Percentiles rank a stretch among this genome's conserved stretches.
These are phyloP conservation scores for Rhizophagus sp. DNA, from an alignment of 192 early-diverging fungal genomes.

Conservation along the genomic window DNA sequence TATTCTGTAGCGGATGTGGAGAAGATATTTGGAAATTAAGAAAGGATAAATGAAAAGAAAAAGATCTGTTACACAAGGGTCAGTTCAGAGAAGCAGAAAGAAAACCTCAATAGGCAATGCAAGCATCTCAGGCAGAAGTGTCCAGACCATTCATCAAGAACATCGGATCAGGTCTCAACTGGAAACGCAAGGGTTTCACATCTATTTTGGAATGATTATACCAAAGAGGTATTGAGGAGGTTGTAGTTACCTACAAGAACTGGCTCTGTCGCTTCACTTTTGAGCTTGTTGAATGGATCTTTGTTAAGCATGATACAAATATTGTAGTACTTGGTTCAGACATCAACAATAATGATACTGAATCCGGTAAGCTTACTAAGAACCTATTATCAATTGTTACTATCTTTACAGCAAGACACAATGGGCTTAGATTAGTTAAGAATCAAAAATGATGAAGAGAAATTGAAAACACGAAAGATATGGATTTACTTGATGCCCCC, in stretches of 20 bases:
- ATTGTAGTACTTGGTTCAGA: no score
- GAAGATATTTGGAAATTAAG: no score
- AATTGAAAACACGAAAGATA: neutral
- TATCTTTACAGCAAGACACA: conserved; percentile 4
- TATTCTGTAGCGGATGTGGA: no score
- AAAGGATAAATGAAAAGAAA: no score
- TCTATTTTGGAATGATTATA: neutral
- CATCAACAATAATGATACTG: no score
- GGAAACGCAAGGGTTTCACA: neutral
- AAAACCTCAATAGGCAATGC: no score
- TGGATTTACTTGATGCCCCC: no score
- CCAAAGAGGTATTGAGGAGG: neutral
- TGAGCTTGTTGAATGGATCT: neutral
- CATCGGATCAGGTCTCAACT: neutral
- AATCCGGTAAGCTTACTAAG: no score
- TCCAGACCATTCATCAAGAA: neutral
- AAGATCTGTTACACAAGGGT: no score
- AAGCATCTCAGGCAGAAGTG: no score
- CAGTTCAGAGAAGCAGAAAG: no score
- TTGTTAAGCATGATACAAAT: no score
- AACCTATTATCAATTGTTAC: conserved; percentile 15
- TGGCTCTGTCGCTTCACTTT: neutral
- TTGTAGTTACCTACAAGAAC: neutral
- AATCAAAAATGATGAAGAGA: neutral
- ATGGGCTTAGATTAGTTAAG: neutral